phyloP scores from a whole-genome alignment of 1,284 basidiomycete species.

The Cryptococcus neoformans region DNA sequence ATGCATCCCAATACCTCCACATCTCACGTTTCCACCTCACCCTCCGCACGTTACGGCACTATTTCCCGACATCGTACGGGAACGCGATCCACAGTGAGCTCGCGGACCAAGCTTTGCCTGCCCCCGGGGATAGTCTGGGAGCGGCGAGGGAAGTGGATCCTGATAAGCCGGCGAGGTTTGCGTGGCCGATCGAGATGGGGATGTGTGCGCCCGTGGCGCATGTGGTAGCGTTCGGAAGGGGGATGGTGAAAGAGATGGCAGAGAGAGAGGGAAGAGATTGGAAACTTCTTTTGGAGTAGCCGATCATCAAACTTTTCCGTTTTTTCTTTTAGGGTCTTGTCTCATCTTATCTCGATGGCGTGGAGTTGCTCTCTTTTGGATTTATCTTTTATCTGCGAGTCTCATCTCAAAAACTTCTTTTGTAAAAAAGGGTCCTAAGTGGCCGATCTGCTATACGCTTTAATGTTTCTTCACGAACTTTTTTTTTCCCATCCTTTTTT shows the following conservation, averaged over 20 bases:
- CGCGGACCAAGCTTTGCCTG: slow-evolving; percentile 32
- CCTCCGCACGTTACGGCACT: slow-evolving; percentile 19
- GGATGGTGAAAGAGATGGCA: slow-evolving; percentile 38
- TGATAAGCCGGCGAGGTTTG: slow-evolving; percentile 31
- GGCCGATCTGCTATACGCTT: too few relatives aligned
- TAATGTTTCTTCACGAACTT: too few relatives aligned
- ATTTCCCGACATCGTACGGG: slow-evolving; percentile 37
- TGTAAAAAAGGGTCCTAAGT: too few relatives aligned
- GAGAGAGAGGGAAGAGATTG: slow-evolving; percentile 31
- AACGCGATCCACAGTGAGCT: slow-evolving; percentile 35
- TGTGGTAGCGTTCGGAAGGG: slow-evolving; percentile 37
- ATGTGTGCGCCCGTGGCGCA: slow-evolving; percentile 42
- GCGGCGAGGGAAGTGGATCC: slow-evolving; percentile 34
- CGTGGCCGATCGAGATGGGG: slow-evolving; percentile 47
- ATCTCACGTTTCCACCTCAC: slow-evolving; percentile 38
- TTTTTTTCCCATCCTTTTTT: too few relatives aligned
- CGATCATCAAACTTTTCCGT: too few relatives aligned
- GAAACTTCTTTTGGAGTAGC: slow-evolving; percentile 5
- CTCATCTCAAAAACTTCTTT: too few relatives aligned
- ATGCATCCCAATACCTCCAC: slow-evolving; percentile 23
- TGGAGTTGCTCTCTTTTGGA: too few relatives aligned
- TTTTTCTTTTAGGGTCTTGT: too few relatives aligned
- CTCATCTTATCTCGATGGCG: too few relatives aligned
- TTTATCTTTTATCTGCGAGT: too few relatives aligned
- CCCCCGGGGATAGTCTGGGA: slow-evolving; percentile 34